Conservation (phyloP, 1,284 basidiomycete genomes). For the Filobasidium uniguttulatum region DNA sequence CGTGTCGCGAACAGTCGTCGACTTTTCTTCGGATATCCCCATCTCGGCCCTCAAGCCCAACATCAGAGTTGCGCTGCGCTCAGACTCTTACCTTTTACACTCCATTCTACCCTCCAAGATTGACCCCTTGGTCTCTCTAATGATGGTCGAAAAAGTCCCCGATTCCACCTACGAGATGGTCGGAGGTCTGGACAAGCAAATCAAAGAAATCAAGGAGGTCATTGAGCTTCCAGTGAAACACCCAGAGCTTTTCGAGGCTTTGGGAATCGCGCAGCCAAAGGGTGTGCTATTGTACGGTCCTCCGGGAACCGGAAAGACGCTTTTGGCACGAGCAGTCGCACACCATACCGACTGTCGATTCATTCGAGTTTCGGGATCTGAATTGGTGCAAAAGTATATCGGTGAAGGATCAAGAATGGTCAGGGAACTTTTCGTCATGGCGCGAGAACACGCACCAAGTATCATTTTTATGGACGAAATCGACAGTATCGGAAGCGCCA, state of each 20-base stretch:
- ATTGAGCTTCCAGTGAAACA: slow-evolving; percentile 98
- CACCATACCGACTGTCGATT: slow-evolving; percentile 98
- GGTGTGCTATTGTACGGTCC: slow-evolving; percentile 93
- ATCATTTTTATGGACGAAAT: slow-evolving; percentile 99
- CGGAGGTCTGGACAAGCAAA: slow-evolving; percentile 92
- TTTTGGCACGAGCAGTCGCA: slow-evolving; percentile 83
- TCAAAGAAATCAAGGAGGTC: slow-evolving; percentile 99
- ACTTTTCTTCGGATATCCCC: slow-evolving; percentile 81
- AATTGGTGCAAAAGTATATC: slow-evolving; percentile 97
- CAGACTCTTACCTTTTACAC: slow-evolving; percentile 89
- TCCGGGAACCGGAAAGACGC: slow-evolving; percentile 92
- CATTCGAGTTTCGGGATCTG: slow-evolving; percentile 88
- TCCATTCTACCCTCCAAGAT: slow-evolving; percentile 91
- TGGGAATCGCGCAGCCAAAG: slow-evolving; percentile 96
- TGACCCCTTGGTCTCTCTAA: slow-evolving; percentile 84
- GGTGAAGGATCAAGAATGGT: slow-evolving; percentile 96
- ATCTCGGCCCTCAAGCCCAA: slow-evolving; percentile 66
- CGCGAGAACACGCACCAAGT: slow-evolving; percentile 92
- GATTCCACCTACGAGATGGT: slow-evolving; percentile 99
- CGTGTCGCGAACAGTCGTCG: slow-evolving; percentile 83
- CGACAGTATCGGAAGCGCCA: slow-evolving; percentile 88
- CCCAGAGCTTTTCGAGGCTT: slow-evolving; percentile 88
- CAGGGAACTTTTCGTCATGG: slow-evolving; percentile 96
- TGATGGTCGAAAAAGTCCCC: slow-evolving; percentile 99
- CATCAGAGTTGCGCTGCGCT: slow-evolving; percentile 85